phyloP scores from a whole-genome alignment of 495 filamentous ascomycete species.

The Letharia columbiana region DNA sequence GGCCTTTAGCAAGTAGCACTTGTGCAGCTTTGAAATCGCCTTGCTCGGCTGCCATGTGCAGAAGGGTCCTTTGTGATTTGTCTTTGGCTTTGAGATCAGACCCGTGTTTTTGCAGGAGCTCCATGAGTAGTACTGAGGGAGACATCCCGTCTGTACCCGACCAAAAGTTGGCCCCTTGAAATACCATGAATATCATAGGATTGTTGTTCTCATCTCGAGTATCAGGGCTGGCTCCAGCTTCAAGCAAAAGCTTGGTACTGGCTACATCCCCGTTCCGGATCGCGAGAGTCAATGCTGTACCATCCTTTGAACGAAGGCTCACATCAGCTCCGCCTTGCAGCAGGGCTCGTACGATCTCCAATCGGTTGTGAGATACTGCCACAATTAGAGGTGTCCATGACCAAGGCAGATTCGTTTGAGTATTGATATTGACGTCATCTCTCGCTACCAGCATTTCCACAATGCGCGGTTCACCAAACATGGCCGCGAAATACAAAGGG shows the following conservation, averaged over 20 bases:
- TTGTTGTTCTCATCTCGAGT: not conserved
- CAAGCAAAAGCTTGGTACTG: not conserved
- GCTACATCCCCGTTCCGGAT: not conserved
- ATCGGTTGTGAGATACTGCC: not conserved
- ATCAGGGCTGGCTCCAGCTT: not conserved
- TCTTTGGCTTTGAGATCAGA: not conserved
- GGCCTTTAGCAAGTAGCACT: not conserved
- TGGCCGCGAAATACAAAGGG: not conserved
- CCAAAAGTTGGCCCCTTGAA: too few relatives aligned
- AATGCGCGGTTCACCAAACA: not conserved
- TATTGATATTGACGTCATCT: not conserved
- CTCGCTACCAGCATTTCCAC: not conserved
- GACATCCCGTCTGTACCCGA: not conserved
- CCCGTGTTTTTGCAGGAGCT: not conserved
- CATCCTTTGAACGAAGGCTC: not conserved
- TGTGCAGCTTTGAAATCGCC: not conserved
- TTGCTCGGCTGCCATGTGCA: not conserved
- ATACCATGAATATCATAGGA: not conserved
- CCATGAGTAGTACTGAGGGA: not conserved
- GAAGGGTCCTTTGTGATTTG: not conserved
- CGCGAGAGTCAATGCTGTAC: not conserved
- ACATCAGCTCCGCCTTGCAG: slow-evolving; percentile 3
- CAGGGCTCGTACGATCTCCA: not conserved
- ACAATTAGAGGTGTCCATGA: not conserved
- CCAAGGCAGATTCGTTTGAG: too few relatives aligned